Base-by-base conservation (phyloP, 129 eudicot species). In the Erigeron canadensis region DNA sequence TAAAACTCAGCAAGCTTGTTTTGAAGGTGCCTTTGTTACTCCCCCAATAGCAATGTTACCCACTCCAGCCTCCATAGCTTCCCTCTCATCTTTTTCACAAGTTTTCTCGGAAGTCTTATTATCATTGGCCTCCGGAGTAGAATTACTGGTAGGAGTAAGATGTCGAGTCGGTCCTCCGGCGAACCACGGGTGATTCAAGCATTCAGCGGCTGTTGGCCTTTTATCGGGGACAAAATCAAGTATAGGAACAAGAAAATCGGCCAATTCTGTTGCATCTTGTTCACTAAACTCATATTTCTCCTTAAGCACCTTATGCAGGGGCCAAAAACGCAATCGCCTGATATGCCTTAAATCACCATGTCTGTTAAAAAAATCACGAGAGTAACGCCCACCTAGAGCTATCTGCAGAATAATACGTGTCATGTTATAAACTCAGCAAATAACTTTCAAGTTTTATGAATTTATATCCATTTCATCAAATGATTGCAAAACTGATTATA, bases 211-310 rank as follows among this genome's bases (percentile, higher is more conserved):
- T 43, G 93, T 85, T 7, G 91, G 96, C 66, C 98, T 80, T 72
- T 94, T 94, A 13, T 94, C 98, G 6, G 98, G 98, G 61, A 85
- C 96, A 72, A 94, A 94, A 77, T 94, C 96, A 56, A 94, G 96
- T 53, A 94, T 82, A 34, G 94, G 96, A 51, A 86, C 73, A 62
- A 94, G 92, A 69, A 94, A 94, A 72, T 89, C 96, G 15, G 95
- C 84, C 86, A 94, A 66, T 63, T 89, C 96, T 50, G 57, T 82
- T 28, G 98, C 98, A 76, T 85, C 98, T 79, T 82, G 90, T 69
- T 94, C 96, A 28, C 71, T 73, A 61, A 94, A 84, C 79, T 89
- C 93, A 7, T 94, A 94, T 75, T 94, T 94, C 67, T 94, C 98
- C 78, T 67, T 72, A 3, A 94, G 86, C 69, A 94, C 98, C 76